phyloP scores from a whole-genome alignment of 1,284 basidiomycete species.

The Naganishia cerealis region DNA sequence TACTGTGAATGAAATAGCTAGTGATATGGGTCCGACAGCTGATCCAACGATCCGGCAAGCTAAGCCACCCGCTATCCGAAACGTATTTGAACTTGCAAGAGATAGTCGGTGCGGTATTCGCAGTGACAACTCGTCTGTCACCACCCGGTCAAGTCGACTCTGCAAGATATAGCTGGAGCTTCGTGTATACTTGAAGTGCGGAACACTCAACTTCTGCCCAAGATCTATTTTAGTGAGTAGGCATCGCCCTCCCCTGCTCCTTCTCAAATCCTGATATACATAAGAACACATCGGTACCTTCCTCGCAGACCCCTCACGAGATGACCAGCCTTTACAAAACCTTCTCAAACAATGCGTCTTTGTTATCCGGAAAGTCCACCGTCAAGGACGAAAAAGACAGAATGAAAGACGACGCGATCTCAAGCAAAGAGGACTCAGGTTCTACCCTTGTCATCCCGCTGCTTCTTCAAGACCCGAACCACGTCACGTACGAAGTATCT shows the following conservation, averaged over 20 bases:
- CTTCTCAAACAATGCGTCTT: neutral
- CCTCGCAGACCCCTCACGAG: neutral
- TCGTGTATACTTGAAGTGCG: no score
- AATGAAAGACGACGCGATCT: neutral
- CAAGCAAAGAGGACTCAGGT: neutral
- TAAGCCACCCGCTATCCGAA: no score
- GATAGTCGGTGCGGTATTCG: no score
- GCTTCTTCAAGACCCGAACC: neutral
- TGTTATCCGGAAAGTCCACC: conserved; percentile 2
- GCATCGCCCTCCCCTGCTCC: neutral
- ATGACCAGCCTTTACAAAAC: neutral
- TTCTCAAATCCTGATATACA: no score
- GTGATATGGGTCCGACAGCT: neutral
- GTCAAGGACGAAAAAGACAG: neutral
- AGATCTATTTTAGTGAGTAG: no score
- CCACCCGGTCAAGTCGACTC: no score
- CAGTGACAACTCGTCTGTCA: no score
- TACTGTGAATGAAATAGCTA: neutral
- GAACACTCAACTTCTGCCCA: no score
- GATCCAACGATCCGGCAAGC: neutral
- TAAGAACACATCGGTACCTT: neutral
- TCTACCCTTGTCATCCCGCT: neutral
- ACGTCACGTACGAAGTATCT: neutral
- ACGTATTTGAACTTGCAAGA: no score
- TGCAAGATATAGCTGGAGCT: no score